A percentile compares a stretch with the other conserved stretches of the same genome.
Conservation (phyloP, 1,284 basidiomycete genomes). For the Takashimella koratensis region DNA sequence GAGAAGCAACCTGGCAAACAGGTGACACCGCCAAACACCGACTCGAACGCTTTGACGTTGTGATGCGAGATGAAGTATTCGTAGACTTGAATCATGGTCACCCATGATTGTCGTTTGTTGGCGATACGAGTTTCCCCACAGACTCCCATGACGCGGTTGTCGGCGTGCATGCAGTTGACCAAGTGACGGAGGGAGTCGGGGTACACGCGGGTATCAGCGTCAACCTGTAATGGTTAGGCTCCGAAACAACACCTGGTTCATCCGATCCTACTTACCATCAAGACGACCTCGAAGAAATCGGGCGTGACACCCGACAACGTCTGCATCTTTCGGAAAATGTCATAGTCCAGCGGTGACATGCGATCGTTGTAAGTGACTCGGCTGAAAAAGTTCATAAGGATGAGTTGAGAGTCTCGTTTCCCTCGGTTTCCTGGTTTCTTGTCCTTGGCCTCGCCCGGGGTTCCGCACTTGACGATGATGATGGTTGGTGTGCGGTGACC, state of each 20-base stretch:
- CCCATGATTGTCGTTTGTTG: constrained; percentile 96
- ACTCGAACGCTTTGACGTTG: constrained; percentile 97
- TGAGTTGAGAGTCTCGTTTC: constrained; percentile 96
- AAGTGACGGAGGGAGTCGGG: constrained; percentile 88
- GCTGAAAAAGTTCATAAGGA: constrained; percentile 96
- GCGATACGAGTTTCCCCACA: constrained; percentile 99
- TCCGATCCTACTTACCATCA: background rate
- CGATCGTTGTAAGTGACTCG: constrained; percentile 99
- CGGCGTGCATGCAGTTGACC: constrained; percentile 91
- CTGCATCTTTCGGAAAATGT: constrained; percentile 98
- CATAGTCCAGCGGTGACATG: constrained; percentile 99
- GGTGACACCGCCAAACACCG: constrained; percentile 98
- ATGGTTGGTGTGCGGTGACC: constrained; percentile 92
- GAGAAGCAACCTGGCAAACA: constrained; percentile 99
- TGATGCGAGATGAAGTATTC: constrained; percentile 99
- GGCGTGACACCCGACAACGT: constrained; percentile 91
- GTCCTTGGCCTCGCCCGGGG: constrained; percentile 70
- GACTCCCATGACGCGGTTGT: constrained; percentile 96
- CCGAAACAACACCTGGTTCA: background rate
- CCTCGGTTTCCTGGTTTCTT: constrained; percentile 97
- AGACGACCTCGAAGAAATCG: constrained; percentile 89
- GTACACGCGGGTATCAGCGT: constrained; percentile 98
- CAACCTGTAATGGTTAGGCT: constrained; percentile 62
- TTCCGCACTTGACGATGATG: constrained; percentile 95
- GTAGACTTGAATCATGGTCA: constrained; percentile 96